phyloP scores from a whole-genome alignment of 305 asterid species.

The Fraxinus sp. region DNA sequence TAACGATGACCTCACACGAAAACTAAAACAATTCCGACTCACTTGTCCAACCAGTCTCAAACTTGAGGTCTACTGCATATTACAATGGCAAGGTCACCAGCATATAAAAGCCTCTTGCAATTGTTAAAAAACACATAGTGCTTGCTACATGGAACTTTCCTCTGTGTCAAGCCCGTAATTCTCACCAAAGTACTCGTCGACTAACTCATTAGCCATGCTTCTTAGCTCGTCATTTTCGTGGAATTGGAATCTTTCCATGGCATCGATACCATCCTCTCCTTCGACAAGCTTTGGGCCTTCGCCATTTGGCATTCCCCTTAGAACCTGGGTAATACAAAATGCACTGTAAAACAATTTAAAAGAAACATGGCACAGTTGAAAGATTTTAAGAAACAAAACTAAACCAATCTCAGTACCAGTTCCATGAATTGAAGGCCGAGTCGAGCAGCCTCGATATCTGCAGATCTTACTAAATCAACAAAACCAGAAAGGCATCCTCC shows the following conservation, averaged over 20 bases:
- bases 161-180: slow-evolving; percentile 67
- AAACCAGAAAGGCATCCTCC: slow-evolving; percentile 80
- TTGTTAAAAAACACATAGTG: background rate
- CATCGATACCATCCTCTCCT: slow-evolving; percentile 87
- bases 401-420: slow-evolving; percentile 55
- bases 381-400: background rate
- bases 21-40: background rate
- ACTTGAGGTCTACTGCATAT: slow-evolving; percentile 6
- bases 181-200: slow-evolving; percentile 84
- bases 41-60: background rate
- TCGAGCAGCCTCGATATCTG: slow-evolving; percentile 84
- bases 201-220: slow-evolving; percentile 74
- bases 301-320: slow-evolving; percentile 82
- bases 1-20: background rate
- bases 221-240: slow-evolving; percentile 86
- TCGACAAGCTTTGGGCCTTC: slow-evolving; percentile 86
- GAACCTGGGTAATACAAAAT: slow-evolving; percentile 46
- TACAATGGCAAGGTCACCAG: background rate
- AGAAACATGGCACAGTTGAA: background rate
- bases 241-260: slow-evolving; percentile 90
- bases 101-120: background rate
- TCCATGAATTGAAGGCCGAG: slow-evolving; percentile 92
- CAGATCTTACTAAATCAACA: slow-evolving; percentile 77
- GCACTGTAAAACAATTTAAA: background rate
- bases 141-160: slow-evolving; percentile 4